Conservation (phyloP, 352 stramenopile species). For the Globisporangium spinosum region DNA sequence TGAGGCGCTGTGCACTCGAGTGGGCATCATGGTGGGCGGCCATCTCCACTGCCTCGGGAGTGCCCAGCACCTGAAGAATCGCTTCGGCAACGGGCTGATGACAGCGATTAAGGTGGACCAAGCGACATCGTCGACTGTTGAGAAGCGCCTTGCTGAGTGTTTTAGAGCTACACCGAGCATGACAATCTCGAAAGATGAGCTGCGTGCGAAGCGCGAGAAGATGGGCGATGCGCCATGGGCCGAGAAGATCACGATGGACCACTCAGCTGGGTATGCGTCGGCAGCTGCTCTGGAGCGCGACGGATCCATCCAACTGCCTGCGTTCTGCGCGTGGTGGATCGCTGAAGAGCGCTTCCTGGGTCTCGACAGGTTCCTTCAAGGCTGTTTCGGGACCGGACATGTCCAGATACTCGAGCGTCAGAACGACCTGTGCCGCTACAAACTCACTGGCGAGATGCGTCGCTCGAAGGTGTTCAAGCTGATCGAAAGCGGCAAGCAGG, state of each 20-base stretch:
- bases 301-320: too few species aligned
- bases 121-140: slow-evolving; percentile 30
- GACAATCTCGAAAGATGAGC: slow-evolving; percentile 29
- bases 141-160: slow-evolving; percentile 25
- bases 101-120: slow-evolving; percentile 72
- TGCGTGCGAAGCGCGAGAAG: slow-evolving; percentile 40
- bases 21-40: slow-evolving; percentile 92
- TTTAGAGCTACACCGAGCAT: slow-evolving; percentile 28
- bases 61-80: slow-evolving; percentile 93
- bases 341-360: slow-evolving; percentile 51
- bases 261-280: slow-evolving; percentile 64
- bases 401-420: slow-evolving; percentile 66
- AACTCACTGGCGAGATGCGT: slow-evolving; percentile 51
- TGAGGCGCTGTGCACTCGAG: slow-evolving; percentile 92
- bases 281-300: slow-evolving; percentile 53
- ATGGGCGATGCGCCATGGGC: slow-evolving; percentile 43
- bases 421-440: slow-evolving; percentile 72
- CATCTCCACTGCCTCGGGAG: slow-evolving; percentile 78
- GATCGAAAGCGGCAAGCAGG: slow-evolving; percentile 5
- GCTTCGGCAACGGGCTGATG: slow-evolving; percentile 94
- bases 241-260: slow-evolving; percentile 42
- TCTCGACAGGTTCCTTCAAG: slow-evolving; percentile 37
- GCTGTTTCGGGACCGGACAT: slow-evolving; percentile 37
- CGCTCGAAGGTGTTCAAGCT: slow-evolving; percentile 18
- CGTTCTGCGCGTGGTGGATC: slow-evolving; percentile 6